Evolutionary conservation across 2,329 filamentous ascomycete species (phyloP), one percentile per base, ranked within the genome.

Genomic region (Rachicladosporium sp.): DNA sequence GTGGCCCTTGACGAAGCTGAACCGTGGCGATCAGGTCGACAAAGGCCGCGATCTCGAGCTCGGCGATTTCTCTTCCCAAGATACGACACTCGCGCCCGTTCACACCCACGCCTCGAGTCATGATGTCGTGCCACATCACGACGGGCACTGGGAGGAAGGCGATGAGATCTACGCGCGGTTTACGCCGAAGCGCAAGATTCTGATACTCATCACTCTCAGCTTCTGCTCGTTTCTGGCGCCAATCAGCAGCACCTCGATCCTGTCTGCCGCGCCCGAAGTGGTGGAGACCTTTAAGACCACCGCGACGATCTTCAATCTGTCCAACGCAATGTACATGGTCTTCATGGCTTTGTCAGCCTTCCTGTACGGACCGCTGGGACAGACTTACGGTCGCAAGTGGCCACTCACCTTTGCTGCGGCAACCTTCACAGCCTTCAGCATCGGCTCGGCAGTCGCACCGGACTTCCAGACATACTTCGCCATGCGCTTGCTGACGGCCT

Each of bases 201-300:
- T 76, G 44, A 82, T 89, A 38, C 78, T 86, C 10, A 64, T 67
- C 7, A 70, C 87, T 4, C 62, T 88, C 38, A 79, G 81, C 0
- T 83, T 80, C 54, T 86, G 81, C 60, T 76, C 79, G 19, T 85
- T 89, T 46, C 65, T 89, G 33, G 78, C 83, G 1, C 84, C 84
- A 0, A 73, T 85, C 15, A 81, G 77, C 2, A 83, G 77, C 31
- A 88, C 82, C 0, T 78, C 79, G 1, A 75, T 88, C 6, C 61
- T 89, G 9, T 71, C 81, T 1, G 83, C 82, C 2, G 74, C 81
- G 1, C 82, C 82, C 1, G 82, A 89, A 57, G 77, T 89, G 4
- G 41, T 46, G 13, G 57, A 54, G 3, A 76, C 74, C 6, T 85
- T 74, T 54, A 47, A 65, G 31, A 84, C 79, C 0, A 80, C 73